Base-by-base conservation (phyloP, 345 rosid species). In the Aethionema arabicum region DNA sequence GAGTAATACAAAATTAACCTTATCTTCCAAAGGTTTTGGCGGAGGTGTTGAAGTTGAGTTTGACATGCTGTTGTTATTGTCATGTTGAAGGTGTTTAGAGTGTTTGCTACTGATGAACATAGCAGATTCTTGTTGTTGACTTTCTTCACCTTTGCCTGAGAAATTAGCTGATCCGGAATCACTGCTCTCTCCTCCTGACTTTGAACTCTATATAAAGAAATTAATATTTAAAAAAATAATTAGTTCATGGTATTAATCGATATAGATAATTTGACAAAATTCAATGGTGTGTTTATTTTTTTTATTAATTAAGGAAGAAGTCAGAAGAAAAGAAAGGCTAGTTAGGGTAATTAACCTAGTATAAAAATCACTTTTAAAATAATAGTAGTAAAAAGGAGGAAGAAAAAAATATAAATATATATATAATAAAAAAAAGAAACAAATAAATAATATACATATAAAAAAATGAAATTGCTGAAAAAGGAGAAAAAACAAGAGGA, bases 91-190 rank as follows among this genome's bases (percentile, higher is more conserved):
- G 29, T 70, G 72, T 13, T 81, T 81, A 33, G 46, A 68, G 75
- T 82, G 88, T 66, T 65, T 80, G 68, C 27, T 61, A 63, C 88
- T 85, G 27, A 21, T 21, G 27, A 21, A 1, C 44, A 86, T 77
- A 0, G 99, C 95, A 61, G 99, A 89, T 68, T 92, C 99, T 13
- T 88, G 80, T 38, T 83, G 87, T 53, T 72, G 88, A 21, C 80
- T 76, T 49, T 88, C 95, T 53, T 21, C 27, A 21, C 76, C 82
- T 75, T 82, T 81, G 76, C 91, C 77, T 72, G 98, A 81, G 36
- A 80, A 68, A 37, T 79, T 81, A 11, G 83, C 99, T 59, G 99
- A 93, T 53, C 96, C 99, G 52, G 99, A 87, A 54, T 90, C 97
- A 11, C 83, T 73, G 78, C 88, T 90, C 65, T 83, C 96, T 4